Evolutionary conservation across 345 rosid genomes (phyloP), one percentile per base, ranked within the genome.

Genomic region (Cardamine chenopodiifolia): DNA sequence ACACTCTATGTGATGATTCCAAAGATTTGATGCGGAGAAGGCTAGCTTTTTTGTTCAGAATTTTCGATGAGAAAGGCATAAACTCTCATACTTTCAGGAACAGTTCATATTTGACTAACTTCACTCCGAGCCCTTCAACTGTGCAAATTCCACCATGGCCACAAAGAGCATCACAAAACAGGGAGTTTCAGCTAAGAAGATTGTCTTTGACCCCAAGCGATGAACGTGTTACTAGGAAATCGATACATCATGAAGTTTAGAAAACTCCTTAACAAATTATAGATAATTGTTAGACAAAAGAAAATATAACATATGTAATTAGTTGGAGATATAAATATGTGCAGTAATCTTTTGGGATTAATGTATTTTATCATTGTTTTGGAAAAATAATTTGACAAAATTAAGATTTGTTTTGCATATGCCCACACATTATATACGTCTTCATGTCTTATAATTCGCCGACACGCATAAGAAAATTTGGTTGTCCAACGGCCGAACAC

Each of bases 1-100:
- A 55, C 23, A 62, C 45, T 0, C 20, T 69, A 26, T 70, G 32
- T 28, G 25, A 48, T 15, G 50, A 62, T 42, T 68, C 87, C 4
- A 50, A 28, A 31, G 47, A 70, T 26, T 75, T 86, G 1, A 0
- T 79, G 8, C 64, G 74, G 83, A 61, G 53, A 66, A 80, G 69
- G 62, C 29, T 80, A 23, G 42, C 1, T 13, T 22, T 18, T 5
- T 42, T 82, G 62, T 22, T 63, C 8, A 62, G 71, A 80, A 68
- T 48, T 70, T 80, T 80, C 10, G 49, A 78, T 61, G 72, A 72
- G 45, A 85, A 45, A 71, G 88, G 83, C 73, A 44, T 20, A 17
- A 74, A 17, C 20, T 72, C 85, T 1, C 86, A 79, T 64, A 59
- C 74, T 34, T 82, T 74, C 53, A 77, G 35, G 62, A 70, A 45